These are phyloP conservation scores for Pisolithus thermaeus DNA, from an alignment of 1,284 basidiomycete genomes.

Conservation along the genomic window DNA sequence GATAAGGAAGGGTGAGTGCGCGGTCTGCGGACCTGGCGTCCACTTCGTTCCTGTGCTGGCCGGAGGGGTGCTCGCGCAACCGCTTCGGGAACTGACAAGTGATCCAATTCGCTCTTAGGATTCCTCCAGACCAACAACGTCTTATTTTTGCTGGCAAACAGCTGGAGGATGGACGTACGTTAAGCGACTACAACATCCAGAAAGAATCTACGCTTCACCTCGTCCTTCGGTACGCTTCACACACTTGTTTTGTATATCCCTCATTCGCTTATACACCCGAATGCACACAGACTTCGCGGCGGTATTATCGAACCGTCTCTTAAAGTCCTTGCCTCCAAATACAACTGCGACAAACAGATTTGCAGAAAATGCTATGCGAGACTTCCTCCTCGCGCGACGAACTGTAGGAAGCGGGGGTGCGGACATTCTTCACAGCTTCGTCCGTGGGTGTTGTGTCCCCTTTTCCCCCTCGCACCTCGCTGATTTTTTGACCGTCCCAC, in stretches of 20 bases:
- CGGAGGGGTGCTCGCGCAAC: not conserved
- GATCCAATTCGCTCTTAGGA: conserved; percentile 37
- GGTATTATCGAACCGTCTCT: conserved; percentile 99
- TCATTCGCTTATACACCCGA: not conserved
- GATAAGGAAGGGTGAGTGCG: conserved; percentile 79
- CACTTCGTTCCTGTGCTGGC: not conserved
- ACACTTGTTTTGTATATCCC: not conserved
- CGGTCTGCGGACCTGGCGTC: not conserved
- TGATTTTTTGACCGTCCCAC: conserved; percentile 6
- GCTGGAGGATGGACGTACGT: conserved; percentile 93
- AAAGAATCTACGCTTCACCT: conserved; percentile 98
- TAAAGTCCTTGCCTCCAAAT: conserved; percentile 93
- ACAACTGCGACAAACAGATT: conserved; percentile 98
- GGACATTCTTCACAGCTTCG: conserved; percentile 95
- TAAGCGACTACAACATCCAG: conserved; percentile 98
- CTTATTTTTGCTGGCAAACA: conserved; percentile 95
- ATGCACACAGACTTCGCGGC: conserved; percentile 73
- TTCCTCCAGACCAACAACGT: conserved; percentile 91
- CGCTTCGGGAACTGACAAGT: conserved; percentile 2
- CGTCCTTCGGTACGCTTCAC: conserved; percentile 73
- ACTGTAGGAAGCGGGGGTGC: conserved; percentile 92
- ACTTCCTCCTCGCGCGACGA: conserved; percentile 97
- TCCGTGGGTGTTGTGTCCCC: conserved; percentile 55
- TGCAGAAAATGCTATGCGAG: conserved; percentile 99
- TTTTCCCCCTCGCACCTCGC: not conserved